Evolutionary conservation across 768 basidiomycete genomes (phyloP).

Genomic region (Boletus insuetus): DNA sequence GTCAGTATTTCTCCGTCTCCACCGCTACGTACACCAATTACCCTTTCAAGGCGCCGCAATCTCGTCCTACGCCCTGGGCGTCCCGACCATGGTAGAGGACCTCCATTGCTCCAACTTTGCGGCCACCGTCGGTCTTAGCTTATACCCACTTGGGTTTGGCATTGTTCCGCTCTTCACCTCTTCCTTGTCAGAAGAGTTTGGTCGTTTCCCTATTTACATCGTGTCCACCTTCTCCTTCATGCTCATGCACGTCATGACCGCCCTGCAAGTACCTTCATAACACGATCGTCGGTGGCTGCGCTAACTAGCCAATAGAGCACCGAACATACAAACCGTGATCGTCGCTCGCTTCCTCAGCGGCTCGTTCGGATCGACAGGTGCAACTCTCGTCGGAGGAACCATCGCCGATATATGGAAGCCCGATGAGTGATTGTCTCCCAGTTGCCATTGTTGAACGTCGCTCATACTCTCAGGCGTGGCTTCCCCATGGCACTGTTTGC

Average conservation of each 20-base stretch:
- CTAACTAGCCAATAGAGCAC: constrained; percentile 28
- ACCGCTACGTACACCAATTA: background rate
- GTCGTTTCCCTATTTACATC: constrained; percentile 58
- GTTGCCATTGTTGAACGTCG: background rate
- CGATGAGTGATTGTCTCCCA: constrained; percentile 44
- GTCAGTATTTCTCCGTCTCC: constrained; percentile 16
- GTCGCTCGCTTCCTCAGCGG: constrained; percentile 65
- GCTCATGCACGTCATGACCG: constrained; percentile 45
- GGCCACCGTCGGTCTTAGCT: constrained; percentile 47
- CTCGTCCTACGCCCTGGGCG: constrained; percentile 54
- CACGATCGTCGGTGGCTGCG: background rate
- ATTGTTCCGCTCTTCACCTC: constrained; percentile 63
- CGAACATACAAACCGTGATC: constrained; percentile 60
- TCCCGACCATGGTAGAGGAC: constrained; percentile 50
- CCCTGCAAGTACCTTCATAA: constrained; percentile 21
- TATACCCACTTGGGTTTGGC: constrained; percentile 61
- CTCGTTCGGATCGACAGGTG: constrained; percentile 64
- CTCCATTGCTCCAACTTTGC: constrained; percentile 44
- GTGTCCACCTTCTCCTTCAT: constrained; percentile 48
- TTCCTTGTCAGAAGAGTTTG: constrained; percentile 72
- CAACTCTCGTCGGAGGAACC: constrained; percentile 74
- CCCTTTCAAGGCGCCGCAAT: constrained; percentile 43
- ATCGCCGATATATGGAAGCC: constrained; percentile 68
- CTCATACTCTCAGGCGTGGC: constrained; percentile 54
- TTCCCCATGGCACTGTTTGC: constrained; percentile 77